A percentile compares a stretch with the other conserved stretches of the same genome.
Conservation (phyloP, 345 rosid species). For the Raphanus sativus region DNA sequence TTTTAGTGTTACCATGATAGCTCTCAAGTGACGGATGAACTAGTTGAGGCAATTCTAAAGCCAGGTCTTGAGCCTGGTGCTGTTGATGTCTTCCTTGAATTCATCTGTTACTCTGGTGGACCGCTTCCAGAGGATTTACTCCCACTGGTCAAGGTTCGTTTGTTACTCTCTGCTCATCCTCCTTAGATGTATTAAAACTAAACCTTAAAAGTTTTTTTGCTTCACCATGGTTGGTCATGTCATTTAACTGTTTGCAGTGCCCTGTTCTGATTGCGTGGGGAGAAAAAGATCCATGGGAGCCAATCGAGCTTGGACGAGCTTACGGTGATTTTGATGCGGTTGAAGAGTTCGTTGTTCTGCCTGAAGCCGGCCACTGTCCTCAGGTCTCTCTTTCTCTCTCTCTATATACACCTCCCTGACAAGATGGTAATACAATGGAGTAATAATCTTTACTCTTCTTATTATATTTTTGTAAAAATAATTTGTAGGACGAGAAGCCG, state of each 20-base stretch:
- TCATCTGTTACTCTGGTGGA: constrained; percentile 88
- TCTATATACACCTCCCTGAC: neutral
- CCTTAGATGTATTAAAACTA: constrained; percentile 6
- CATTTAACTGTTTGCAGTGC: constrained; percentile 45
- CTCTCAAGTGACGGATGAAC: constrained; percentile 84
- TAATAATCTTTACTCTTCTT: neutral
- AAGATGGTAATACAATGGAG: neutral
- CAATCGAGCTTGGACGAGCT: constrained; percentile 71
- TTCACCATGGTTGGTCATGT: neutral
- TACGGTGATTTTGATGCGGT: constrained; percentile 59
- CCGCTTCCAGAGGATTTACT: constrained; percentile 92
- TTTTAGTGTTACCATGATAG: constrained; percentile 78
- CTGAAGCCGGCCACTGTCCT: constrained; percentile 88
- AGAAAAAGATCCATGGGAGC: constrained; percentile 97
- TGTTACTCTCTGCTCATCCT: constrained; percentile 5
- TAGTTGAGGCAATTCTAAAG: constrained; percentile 70
- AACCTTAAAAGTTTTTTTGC: constrained; percentile 1
- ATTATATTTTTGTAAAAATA: constrained; percentile 5
- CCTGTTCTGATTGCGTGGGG: constrained; percentile 93
- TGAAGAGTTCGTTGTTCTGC: constrained; percentile 72
- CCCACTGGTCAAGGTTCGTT: constrained; percentile 64
- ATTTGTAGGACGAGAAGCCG: constrained; percentile 83
- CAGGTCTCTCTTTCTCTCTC: constrained; percentile 52
- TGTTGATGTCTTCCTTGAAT: constrained; percentile 79
- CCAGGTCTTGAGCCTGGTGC: constrained; percentile 98